Percentiles rank a stretch among this genome's conserved stretches.
Conservation (phyloP, 345 rosid species). For the Ceriops tagal region DNA sequence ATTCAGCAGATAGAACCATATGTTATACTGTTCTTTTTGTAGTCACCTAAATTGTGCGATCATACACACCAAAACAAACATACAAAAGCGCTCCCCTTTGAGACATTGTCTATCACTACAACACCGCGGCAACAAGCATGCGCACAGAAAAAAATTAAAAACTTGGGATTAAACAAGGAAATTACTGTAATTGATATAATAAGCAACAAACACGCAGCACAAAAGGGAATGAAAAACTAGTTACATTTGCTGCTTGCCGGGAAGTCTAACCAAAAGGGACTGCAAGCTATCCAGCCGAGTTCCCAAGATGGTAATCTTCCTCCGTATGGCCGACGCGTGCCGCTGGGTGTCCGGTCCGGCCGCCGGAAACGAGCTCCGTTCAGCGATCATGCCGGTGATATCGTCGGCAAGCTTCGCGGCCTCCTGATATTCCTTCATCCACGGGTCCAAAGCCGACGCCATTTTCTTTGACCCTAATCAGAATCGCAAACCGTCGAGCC, state of each 20-base stretch:
- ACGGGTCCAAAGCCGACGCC: slow-evolving; percentile 74
- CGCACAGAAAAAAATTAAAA: too few species aligned
- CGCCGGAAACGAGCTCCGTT: slow-evolving; percentile 44
- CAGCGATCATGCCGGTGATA: slow-evolving; percentile 77
- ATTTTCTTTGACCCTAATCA: slow-evolving; percentile 21
- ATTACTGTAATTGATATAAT: too few species aligned
- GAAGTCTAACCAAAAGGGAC: slow-evolving; percentile 63
- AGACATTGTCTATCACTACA: too few species aligned
- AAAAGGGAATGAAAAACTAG: too few species aligned
- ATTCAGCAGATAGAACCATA: too few species aligned
- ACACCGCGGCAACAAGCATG: too few species aligned
- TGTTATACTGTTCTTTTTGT: too few species aligned
- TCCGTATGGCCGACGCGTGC: slow-evolving; percentile 72
- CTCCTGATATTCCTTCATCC: slow-evolving; percentile 83
- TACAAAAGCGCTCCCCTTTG: too few species aligned
- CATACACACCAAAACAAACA: too few species aligned
- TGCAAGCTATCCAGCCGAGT: slow-evolving; percentile 77
- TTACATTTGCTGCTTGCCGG: slow-evolving; percentile 69
- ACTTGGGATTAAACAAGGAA: too few species aligned
- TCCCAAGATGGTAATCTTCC: slow-evolving; percentile 85
- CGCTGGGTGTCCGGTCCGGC: slow-evolving; percentile 89
- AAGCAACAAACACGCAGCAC: too few species aligned
- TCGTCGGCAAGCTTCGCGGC: slow-evolving; percentile 75
- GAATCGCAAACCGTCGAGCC: neutral
- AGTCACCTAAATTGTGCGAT: too few species aligned